A percentile compares a stretch with the other conserved stretches of the same genome.
phyloP scores from a whole-genome alignment of 371 early-diverging fungal species.

The Sporodiniella umbellata region DNA sequence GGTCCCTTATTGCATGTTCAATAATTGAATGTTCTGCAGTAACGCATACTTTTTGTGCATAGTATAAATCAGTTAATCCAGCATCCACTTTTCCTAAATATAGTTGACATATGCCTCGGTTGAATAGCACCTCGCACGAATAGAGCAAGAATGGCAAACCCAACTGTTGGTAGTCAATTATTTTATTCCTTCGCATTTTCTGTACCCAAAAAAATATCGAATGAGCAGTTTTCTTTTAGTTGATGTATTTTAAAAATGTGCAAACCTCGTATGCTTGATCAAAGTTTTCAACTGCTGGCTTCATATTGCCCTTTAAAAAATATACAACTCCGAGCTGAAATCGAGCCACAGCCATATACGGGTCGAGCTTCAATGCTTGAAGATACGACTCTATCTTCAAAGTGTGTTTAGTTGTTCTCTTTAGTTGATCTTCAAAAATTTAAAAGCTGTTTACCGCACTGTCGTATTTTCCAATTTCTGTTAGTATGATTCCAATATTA shows the following conservation, averaged over 20 bases:
- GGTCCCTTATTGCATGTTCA: conserved; percentile 67
- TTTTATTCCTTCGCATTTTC: conserved; percentile 84
- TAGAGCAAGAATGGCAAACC: conserved; percentile 87
- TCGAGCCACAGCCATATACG: conserved; percentile 87
- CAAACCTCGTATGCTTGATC: conserved; percentile 56
- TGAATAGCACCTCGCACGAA: conserved; percentile 86
- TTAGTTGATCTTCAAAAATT: neutral
- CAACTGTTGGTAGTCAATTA: conserved; percentile 93
- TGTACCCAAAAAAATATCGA: conserved; percentile 8
- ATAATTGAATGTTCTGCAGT: conserved; percentile 74
- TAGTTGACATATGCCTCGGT: conserved; percentile 82
- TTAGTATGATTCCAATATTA: conserved; percentile 85
- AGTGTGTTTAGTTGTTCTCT: neutral
- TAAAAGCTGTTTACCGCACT: conserved; percentile 68
- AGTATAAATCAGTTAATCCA: conserved; percentile 74
- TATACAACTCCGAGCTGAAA: conserved; percentile 88
- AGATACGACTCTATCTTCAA: conserved; percentile 69
- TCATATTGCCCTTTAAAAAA: conserved; percentile 61
- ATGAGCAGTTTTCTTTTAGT: too few species aligned
- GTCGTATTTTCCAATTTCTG: conserved; percentile 70
- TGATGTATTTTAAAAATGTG: neutral
- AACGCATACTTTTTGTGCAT: conserved; percentile 66
- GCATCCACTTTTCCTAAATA: conserved; percentile 71
- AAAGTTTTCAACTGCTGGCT: conserved; percentile 70
- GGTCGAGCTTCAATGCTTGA: conserved; percentile 75